Base-by-base conservation (phyloP, 192 early-diverging fungal species). In the Linnemannia zychae region DNA sequence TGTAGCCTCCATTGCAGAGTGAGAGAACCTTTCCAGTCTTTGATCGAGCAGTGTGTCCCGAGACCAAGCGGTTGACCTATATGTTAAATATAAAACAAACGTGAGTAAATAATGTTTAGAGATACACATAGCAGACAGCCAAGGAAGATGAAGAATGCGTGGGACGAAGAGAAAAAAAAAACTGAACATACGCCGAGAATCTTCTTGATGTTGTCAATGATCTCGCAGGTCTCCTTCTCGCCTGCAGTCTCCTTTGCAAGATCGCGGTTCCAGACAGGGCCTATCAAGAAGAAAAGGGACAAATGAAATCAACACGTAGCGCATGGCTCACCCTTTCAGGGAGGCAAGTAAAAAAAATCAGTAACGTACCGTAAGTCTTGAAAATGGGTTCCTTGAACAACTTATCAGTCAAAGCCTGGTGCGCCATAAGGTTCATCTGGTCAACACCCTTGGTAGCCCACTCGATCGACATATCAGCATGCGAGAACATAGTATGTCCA, bases 21-120 rank as follows among this genome's bases (percentile, higher is more conserved):
- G 92, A 90, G 17, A 89, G 80, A 46, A 96, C 92, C 47, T 88
- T 52, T 69, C 93, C 81, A 24, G 84, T 79, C 7, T 81, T 79
- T 63, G 57, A 66, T 57, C 93, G 93, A 16, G 89, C 87, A 2
- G 93, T 94, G 71, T 95, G 94, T 33, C 93, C 94, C 28, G 94
- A 84, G 16, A 95, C 89, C 88, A 95, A 91, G 13, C 94, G 87
- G 65, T 90, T 90, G 1, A 92, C 93, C 87, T 93, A 57, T 24
- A 40, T 79, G 5, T 52, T 52, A 73, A 28, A 0, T 60, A 67
- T 6, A 49, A 36, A 11, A 53, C 1, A 13, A 33, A 52, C 4
- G 50, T 22, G 15, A 52, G 18, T 71, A 34, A 44, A 34, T 28
- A 18, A 69, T 9, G 28, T 71, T 31, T 28, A 24, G 7, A 34